Base-by-base conservation (phyloP, 1,139 yeast species). In the Pichia sp. region DNA sequence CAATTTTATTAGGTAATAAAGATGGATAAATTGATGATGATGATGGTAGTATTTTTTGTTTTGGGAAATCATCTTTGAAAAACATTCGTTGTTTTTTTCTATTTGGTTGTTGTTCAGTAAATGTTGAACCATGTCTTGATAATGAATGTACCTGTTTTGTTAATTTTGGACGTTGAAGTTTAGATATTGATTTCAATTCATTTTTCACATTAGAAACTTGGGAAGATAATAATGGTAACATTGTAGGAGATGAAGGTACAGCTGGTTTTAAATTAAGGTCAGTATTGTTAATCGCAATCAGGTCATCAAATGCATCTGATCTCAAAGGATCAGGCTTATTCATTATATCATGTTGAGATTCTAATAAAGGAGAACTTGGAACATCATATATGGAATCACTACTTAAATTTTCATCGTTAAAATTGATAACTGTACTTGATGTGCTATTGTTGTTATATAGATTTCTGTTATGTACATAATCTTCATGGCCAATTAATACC, bases 121-220 rank as follows among this genome's bases (percentile, higher is more conserved):
- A 40, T 10, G 52, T 38, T 5, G 52, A 49, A 5, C 49, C 47
- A 24, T 48, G 40, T 35, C 54, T 43, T 1, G 49, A 42, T 5
- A 50, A 16, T 3, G 42, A 14, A 32, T 44, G 53, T 8, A 44
- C 40, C 4, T 33, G 38, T 34, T 47, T 47, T 11, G 15, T 33
- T 8, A 45, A 16, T 27, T 20, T 23, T 6, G 50, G 50, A 10
- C 47, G 35, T 19, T 38, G 31, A 31, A 47, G 42, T 10, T 27
- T 29, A 6, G 28, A 6, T 5, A n/a, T 7, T 14, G 11, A 19
- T 8, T 16, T n/a, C n/a, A n/a, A n/a, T n/a, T n/a, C n/a, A n/a
- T n/a, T n/a, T n/a, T n/a, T n/a, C n/a, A n/a, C n/a, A n/a, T 30
- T 30, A 19, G 33, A 30, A 30, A 10, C 33, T 9, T 33, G 28